Conservation (phyloP, 495 filamentous ascomycete genomes). For the Saxispiralis lemnorum region DNA sequence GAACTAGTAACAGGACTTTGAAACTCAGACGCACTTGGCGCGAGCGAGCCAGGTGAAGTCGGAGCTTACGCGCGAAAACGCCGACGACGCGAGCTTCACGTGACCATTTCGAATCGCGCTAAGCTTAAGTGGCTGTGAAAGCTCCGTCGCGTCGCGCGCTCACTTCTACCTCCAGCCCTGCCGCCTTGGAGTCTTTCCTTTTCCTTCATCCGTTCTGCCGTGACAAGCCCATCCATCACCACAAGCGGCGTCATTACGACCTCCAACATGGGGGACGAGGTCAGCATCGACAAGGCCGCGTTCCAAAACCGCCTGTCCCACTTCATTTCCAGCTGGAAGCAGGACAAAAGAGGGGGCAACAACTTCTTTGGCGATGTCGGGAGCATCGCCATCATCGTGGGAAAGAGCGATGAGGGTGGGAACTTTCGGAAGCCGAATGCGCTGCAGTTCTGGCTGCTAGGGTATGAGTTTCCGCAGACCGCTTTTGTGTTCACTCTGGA, state of each 20-base stretch:
- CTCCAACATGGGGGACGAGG: constrained; percentile 36
- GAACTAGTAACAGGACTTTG: too few species aligned
- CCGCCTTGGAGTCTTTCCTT: background rate
- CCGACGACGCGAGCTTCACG: too few species aligned
- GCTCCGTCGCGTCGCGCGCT: background rate
- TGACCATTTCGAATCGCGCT: too few species aligned
- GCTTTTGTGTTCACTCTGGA: constrained; percentile 82
- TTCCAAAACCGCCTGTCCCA: constrained; percentile 85
- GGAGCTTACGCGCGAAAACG: too few species aligned
- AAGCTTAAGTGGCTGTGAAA: too few species aligned
- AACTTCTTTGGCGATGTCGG: constrained; percentile 65
- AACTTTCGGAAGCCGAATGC: constrained; percentile 87
- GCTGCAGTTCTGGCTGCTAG: constrained; percentile 93
- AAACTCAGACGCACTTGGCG: too few species aligned
- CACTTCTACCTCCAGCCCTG: too few species aligned
- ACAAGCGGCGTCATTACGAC: constrained; percentile 1
- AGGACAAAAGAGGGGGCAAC: constrained; percentile 71
- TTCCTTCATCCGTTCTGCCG: constrained; percentile 1
- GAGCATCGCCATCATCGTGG: constrained; percentile 77
- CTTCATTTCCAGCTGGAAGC: constrained; percentile 82
- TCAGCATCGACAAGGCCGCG: constrained; percentile 76
- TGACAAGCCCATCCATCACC: constrained; percentile 7
- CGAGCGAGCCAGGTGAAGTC: too few species aligned
- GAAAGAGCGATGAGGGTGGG: constrained; percentile 74
- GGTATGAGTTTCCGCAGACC: constrained; percentile 95